These are phyloP conservation scores for Yarrowia sp. DNA, from an alignment of 805 yeast genomes.

Conservation along the genomic window DNA sequence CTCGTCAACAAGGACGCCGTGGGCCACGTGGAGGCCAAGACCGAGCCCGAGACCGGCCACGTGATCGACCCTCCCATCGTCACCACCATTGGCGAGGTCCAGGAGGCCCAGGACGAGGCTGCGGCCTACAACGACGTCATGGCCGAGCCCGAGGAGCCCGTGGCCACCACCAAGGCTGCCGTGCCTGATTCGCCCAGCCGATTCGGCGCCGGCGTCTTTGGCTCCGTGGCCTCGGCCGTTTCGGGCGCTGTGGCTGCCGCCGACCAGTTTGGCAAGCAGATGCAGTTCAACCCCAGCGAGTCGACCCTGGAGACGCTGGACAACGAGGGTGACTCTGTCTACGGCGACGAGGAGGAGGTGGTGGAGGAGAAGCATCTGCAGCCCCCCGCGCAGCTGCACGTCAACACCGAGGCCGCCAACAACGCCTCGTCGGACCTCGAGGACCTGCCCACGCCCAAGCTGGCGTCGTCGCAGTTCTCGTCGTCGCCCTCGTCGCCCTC, in stretches of 20 bases:
- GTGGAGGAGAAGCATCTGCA: constrained; percentile 2
- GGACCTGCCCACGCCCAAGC: constrained; percentile 29
- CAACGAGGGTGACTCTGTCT: constrained; percentile 5
- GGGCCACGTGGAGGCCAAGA: constrained; percentile 13
- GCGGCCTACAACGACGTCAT: constrained; percentile 24
- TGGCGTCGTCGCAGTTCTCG: constrained; percentile 22
- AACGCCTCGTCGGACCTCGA: constrained; percentile 8
- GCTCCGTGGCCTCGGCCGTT: constrained; percentile 18
- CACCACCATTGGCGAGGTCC: constrained; percentile 27
- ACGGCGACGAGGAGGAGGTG: neutral
- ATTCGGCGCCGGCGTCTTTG: constrained; percentile 20
- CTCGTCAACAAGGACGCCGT: constrained; percentile 11
- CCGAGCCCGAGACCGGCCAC: constrained; percentile 23
- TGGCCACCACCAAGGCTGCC: neutral
- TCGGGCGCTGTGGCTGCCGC: constrained; percentile 38
- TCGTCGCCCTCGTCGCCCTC: constrained; percentile 30
- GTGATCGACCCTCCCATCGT: constrained; percentile 16
- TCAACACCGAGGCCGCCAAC: constrained; percentile 27
- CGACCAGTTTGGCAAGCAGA: constrained; percentile 34
- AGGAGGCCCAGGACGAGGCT: constrained; percentile 32
- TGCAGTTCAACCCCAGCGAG: constrained; percentile 39
- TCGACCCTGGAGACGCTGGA: constrained; percentile 13
- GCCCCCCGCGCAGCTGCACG: constrained; percentile 27
- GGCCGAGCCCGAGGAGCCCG: constrained; percentile 5
- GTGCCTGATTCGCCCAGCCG: constrained; percentile 19